A percentile compares a stretch with the other conserved stretches of the same genome.
phyloP scores from a whole-genome alignment of 768 basidiomycete species.

The Boletellus sp. region DNA sequence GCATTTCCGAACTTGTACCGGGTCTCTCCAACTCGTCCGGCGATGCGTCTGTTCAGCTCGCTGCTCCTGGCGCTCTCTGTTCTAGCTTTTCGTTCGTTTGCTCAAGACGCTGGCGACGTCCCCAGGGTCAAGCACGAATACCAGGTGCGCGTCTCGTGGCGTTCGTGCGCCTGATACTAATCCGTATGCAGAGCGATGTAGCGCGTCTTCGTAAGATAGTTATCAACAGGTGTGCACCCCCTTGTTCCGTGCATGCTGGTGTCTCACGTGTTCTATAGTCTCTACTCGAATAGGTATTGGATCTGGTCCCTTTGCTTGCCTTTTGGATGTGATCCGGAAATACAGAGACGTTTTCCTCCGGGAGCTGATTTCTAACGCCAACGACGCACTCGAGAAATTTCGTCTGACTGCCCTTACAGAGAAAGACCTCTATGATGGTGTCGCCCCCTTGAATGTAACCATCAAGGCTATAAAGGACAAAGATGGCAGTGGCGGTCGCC shows the following conservation, averaged over 20 bases:
- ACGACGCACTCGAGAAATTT: conserved; percentile 95
- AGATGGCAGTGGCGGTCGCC: conserved; percentile 62
- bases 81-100: conserved; percentile 43
- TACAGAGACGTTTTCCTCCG: conserved; percentile 79
- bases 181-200: conserved; percentile 72
- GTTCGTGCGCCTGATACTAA: neutral
- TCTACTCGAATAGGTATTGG: conserved; percentile 74
- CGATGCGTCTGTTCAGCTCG: conserved; percentile 59
- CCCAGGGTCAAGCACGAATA: conserved; percentile 64
- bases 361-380: conserved; percentile 90
- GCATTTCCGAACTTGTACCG: no score
- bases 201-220: conserved; percentile 90
- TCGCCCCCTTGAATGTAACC: conserved; percentile 81
- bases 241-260: neutral
- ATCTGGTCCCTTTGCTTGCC: neutral
- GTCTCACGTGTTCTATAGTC: conserved; percentile 40
- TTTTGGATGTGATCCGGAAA: conserved; percentile 2
- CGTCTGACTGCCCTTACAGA: conserved; percentile 82
- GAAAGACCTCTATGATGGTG: conserved; percentile 63
- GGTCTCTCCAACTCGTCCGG: conserved; percentile 4
- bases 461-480: conserved; percentile 71
- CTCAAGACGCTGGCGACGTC: conserved; percentile 42
- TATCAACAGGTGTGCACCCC: conserved; percentile 65
- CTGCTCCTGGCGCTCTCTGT: conserved; percentile 47
- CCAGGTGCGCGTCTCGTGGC: conserved; percentile 46